Evolutionary conservation across 1,139 yeast species (phyloP), one percentile per base, ranked within the genome.

Genomic region (Geotrichum europaeum): DNA sequence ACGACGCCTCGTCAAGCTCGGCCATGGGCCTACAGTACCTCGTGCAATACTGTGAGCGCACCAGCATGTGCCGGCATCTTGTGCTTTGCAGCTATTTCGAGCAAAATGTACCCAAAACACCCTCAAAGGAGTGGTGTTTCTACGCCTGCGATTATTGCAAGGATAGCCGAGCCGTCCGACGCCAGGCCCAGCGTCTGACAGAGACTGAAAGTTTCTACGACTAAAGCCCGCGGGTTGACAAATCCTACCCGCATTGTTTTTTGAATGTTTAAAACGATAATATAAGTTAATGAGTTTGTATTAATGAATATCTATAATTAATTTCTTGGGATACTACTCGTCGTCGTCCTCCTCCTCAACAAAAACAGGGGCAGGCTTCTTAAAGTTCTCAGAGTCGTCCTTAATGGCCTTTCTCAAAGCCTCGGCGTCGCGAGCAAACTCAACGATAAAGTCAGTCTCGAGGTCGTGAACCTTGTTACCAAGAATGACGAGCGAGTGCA

Each of bases 391-490:
- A 73, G 87, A 91, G 70, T 90, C 97, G 28, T 79, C 81, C 55
- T 73, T 77, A 52, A 90, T 90, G 60, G 84, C 80, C 32, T 74
- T 69, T 66, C 78, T 83, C 72, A 87, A 87, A 28, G 78, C 78
- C 18, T 81, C 89, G 10, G 56, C 54, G 67, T 79, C 80, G 43
- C 65, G 59, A 45, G 89, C 87, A 74, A 84, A 94, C 67, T 85
- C 94, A 63, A 86, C 78, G 73, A 94, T 77, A 70, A 86, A 94
- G 67, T 92, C 97, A 69, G 90, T 77, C 73, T 94, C 99, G 65
- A 94, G 80, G 63, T 94, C 98, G 70, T 94, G 99, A 34, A 91
- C 94, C 72, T 89, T 92, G 80, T 96, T 85, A 45, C 99, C 99
- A 63, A 92, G 79, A 77, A 94, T 86, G 55, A 94, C 84, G 68